phyloP scores from a whole-genome alignment of 257 asterid species.

The Rauvolfia tetraphylla region DNA sequence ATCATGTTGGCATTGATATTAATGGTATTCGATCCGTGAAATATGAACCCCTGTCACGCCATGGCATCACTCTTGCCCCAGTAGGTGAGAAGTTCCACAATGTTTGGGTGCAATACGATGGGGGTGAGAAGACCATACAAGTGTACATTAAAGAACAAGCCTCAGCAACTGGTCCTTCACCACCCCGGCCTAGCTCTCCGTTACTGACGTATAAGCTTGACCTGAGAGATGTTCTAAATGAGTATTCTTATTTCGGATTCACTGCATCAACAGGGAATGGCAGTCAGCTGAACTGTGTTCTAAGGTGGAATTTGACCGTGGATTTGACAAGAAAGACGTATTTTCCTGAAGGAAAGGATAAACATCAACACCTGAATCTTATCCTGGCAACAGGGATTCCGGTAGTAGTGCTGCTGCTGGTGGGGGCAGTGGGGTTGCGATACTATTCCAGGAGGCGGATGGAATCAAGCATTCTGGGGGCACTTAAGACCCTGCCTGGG shows the following conservation, averaged over 20 bases:
- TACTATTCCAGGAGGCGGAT: slow-evolving; percentile 28
- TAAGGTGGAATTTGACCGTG: slow-evolving; percentile 79
- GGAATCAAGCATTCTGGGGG: slow-evolving; percentile 49
- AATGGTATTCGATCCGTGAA: slow-evolving; percentile 24
- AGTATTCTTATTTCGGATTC: slow-evolving; percentile 74
- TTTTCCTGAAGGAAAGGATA: slow-evolving; percentile 23
- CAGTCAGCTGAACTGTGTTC: slow-evolving; percentile 59
- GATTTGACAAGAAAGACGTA: slow-evolving; percentile 17
- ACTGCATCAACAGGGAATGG: slow-evolving; percentile 69
- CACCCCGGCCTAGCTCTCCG: slow-evolving; percentile 43
- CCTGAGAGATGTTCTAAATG: slow-evolving; percentile 36
- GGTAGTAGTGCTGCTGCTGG: slow-evolving; percentile 28
- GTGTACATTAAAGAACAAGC: slow-evolving; percentile 56
- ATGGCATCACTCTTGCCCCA: slow-evolving; percentile 31
- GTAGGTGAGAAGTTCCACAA: slow-evolving; percentile 13
- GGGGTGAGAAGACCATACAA: slow-evolving; percentile 23
- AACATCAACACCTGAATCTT: slow-evolving; percentile 22
- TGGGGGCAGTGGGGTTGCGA: slow-evolving; percentile 33
- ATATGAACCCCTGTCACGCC: slow-evolving; percentile 10
- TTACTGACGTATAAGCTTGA: slow-evolving; percentile 30
- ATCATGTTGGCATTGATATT: slow-evolving; percentile 36
- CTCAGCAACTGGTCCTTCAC: slow-evolving; percentile 34
- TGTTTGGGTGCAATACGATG: slow-evolving; percentile 48
- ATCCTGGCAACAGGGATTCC: slow-evolving; percentile 55
- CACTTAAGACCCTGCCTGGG: slow-evolving; percentile 71